A percentile compares a stretch with the other conserved stretches of the same genome.
These are phyloP conservation scores for Leishmania lainsoni DNA, from an alignment of 208 protist genomes.

Conservation along the genomic window DNA sequence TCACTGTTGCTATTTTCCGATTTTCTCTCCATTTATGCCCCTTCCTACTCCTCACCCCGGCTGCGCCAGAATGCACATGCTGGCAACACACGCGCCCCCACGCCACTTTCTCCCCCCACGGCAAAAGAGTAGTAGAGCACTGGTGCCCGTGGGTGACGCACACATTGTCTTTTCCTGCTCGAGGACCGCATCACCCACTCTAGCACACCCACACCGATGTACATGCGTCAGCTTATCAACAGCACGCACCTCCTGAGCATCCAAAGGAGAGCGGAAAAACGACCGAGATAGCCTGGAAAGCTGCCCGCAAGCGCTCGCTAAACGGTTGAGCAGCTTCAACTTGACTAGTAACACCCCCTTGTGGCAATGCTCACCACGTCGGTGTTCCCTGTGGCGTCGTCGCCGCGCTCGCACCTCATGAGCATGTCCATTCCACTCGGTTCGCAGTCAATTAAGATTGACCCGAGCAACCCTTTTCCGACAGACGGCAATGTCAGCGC, in stretches of 20 bases:
- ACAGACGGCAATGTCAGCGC: conserved; percentile 36
- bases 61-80: not conserved
- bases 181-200: not conserved
- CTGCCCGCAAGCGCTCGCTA: not conserved
- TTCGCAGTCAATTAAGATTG: conserved; percentile 19
- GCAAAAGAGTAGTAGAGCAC: not conserved
- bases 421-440: conserved; percentile 14
- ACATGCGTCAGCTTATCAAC: not conserved
- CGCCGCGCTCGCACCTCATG: conserved; percentile 11
- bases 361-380: not conserved
- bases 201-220: not conserved
- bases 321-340: not conserved
- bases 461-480: conserved; percentile 26
- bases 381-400: not conserved
- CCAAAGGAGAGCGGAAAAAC: not conserved
- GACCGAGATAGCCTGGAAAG: not conserved
- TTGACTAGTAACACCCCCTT: too few relatives aligned
- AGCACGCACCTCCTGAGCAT: not conserved
- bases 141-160: not conserved
- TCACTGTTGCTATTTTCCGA: not conserved
- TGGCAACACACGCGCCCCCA: not conserved
- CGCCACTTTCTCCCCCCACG: not conserved
- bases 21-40: not conserved
- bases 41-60: not conserved
- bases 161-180: not conserved